These are phyloP conservation scores for Fusarium incarnatum DNA, from an alignment of 2,329 filamentous ascomycete genomes.

Conservation along the genomic window DNA sequence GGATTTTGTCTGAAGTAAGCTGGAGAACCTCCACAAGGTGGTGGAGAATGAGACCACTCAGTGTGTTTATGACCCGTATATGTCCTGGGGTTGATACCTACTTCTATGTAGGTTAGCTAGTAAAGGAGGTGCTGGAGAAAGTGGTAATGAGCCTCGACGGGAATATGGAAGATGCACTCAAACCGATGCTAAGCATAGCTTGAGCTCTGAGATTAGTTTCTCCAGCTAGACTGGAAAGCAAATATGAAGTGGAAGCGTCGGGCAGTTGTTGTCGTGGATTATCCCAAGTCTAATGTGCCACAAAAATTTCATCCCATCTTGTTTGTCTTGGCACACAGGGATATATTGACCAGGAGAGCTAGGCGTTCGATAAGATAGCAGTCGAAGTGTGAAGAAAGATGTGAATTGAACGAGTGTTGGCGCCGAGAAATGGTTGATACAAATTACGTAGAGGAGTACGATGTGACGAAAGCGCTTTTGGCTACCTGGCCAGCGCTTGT, in stretches of 20 bases:
- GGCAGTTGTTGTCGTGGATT: neutral
- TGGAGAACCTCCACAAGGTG: conserved; percentile 25
- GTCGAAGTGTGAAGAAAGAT: conserved; percentile 9
- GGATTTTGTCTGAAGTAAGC: conserved; percentile 7
- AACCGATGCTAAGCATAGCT: neutral
- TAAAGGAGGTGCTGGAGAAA: neutral
- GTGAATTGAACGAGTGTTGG: conserved; percentile 1
- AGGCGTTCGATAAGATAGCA: conserved; percentile 1
- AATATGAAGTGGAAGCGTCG: neutral
- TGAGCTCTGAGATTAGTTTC: neutral
- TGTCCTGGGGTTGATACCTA: conserved; percentile 1
- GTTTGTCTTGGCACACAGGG: conserved; percentile 1
- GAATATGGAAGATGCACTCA: neutral
- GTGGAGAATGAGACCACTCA: conserved; percentile 33
- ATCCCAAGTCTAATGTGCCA: neutral
- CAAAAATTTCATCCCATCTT: conserved; percentile 12
- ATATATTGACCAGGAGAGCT: conserved; percentile 1
- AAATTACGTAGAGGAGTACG: neutral
- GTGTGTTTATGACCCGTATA: conserved; percentile 11
- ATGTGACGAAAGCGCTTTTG: neutral
- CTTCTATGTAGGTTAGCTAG: neutral
- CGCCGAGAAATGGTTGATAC: neutral
- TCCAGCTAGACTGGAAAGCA: neutral
- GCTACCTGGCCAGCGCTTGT: conserved; percentile 16
- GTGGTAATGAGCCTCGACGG: neutral